Evolutionary conservation across 1,284 basidiomycete species (phyloP).

Genomic region (Cutaneotrichosporon cyanovorans): DNA sequence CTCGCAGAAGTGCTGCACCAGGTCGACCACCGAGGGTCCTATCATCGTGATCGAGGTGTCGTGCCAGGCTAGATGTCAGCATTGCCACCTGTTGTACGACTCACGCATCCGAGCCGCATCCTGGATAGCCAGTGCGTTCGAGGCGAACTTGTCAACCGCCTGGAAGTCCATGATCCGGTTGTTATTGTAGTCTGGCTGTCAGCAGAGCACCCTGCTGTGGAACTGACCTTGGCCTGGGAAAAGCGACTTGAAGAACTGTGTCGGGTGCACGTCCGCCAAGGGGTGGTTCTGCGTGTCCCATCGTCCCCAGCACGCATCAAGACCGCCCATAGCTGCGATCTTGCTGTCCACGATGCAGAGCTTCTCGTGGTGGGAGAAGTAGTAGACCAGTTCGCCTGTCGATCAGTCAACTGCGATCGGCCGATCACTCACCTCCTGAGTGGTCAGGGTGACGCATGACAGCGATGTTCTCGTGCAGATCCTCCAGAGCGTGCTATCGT

Average conservation of each 20-base stretch:
- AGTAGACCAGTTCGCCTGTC: constrained; percentile 41
- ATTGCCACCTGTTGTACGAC: constrained; percentile 2
- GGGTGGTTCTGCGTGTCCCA: constrained; percentile 81
- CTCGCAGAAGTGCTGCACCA: constrained; percentile 84
- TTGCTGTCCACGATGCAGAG: constrained; percentile 94
- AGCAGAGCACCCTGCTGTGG: background rate
- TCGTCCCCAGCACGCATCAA: constrained; percentile 77
- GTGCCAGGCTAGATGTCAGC: constrained; percentile 41
- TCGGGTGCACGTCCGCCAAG: constrained; percentile 81
- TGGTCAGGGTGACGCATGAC: constrained; percentile 85
- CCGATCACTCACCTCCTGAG: constrained; percentile 62
- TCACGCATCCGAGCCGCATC: constrained; percentile 56
- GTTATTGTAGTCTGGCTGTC: constrained; percentile 70
- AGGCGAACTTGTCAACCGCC: constrained; percentile 69
- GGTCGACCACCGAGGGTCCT: constrained; percentile 76
- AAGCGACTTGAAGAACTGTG: constrained; percentile 67
- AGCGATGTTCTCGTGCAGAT: constrained; percentile 75
- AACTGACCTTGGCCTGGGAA: constrained; percentile 69
- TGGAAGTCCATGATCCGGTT: constrained; percentile 48
- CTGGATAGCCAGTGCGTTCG: constrained; percentile 62
- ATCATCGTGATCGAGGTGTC: constrained; percentile 62
- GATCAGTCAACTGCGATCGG: background rate
- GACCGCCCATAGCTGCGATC: constrained; percentile 95
- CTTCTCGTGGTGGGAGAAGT: constrained; percentile 49
- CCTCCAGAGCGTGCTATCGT: constrained; percentile 62